These are phyloP conservation scores for Coemansia asiatica DNA, from an alignment of 192 early-diverging fungal genomes.

Conservation along the genomic window DNA sequence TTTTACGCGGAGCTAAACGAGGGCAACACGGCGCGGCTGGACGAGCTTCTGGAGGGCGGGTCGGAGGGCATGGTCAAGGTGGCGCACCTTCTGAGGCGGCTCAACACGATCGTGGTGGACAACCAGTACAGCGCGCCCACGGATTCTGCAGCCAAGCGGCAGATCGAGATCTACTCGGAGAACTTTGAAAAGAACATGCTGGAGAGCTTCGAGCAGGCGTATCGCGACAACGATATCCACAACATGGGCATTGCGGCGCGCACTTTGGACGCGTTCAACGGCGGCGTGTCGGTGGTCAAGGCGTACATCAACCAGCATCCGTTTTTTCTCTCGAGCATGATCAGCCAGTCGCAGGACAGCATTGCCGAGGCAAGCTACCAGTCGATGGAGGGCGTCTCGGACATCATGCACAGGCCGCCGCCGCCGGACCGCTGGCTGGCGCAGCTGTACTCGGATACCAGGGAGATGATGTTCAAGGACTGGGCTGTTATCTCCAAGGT, in stretches of 20 bases:
- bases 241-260: conserved; percentile 77
- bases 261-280: conserved; percentile 91
- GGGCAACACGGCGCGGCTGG: conserved; percentile 70
- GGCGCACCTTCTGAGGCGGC: conserved; percentile 78
- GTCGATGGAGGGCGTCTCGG: conserved; percentile 47
- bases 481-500: conserved; percentile 91
- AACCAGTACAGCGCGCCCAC: conserved; percentile 49
- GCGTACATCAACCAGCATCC: conserved; percentile 97
- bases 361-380: conserved; percentile 51
- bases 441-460: conserved; percentile 82
- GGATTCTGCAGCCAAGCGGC: conserved; percentile 64
- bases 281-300: conserved; percentile 90
- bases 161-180: conserved; percentile 93
- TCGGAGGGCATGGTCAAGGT: conserved; percentile 86
- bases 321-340: conserved; percentile 85
- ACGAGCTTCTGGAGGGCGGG: conserved; percentile 70
- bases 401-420: conserved; percentile 56
- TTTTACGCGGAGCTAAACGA: conserved; percentile 91
- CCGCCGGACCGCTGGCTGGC: conserved; percentile 68
- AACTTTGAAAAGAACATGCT: conserved; percentile 87
- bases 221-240: conserved; percentile 69
- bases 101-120: conserved; percentile 69
- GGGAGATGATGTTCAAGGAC: conserved; percentile 79
- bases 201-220: conserved; percentile 84
- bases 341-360: conserved; percentile 60